Evolutionary conservation across 1,284 basidiomycete genomes (phyloP).

Genomic region (Volvariella surrecta): DNA sequence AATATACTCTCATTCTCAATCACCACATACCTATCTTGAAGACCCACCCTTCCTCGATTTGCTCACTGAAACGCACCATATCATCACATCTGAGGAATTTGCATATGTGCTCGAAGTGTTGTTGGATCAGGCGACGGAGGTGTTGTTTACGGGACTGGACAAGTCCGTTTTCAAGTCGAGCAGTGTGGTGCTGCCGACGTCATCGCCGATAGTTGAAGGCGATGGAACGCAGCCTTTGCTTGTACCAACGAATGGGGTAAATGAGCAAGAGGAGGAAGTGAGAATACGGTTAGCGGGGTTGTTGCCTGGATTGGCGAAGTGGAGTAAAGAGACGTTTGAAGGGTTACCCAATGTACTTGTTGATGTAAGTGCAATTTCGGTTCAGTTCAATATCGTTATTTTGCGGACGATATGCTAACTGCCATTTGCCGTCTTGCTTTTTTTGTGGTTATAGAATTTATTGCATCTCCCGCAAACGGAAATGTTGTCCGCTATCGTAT

Average conservation of each 20-base stretch:
- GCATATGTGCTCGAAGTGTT: constrained; percentile 54
- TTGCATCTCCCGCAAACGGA: constrained; percentile 23
- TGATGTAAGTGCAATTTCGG: constrained; percentile 49
- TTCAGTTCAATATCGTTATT: no score
- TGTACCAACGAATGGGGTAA: no score
- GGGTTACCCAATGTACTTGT: constrained; percentile 77
- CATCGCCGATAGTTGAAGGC: no score
- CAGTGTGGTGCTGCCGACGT: constrained; percentile 17
- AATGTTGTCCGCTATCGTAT: constrained; percentile 29
- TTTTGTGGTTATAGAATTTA: constrained; percentile 16
- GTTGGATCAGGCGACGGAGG: constrained; percentile 58
- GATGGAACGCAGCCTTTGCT: no score
- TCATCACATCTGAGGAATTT: constrained; percentile 66
- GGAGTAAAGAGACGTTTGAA: constrained; percentile 66
- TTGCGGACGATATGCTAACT: constrained; percentile 1
- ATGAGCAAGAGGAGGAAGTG: constrained; percentile 28
- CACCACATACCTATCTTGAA: constrained; percentile 21
- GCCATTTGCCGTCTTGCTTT: background rate
- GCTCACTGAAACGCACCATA: constrained; percentile 58
- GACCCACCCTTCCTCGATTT: constrained; percentile 54
- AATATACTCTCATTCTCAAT: constrained; percentile 18
- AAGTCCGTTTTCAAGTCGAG: constrained; percentile 38
- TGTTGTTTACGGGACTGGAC: constrained; percentile 41
- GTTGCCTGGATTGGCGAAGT: constrained; percentile 69
- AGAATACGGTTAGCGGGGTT: constrained; percentile 64